Conservation (phyloP, 352 stramenopile species). For the Pythium diclinum region DNA sequence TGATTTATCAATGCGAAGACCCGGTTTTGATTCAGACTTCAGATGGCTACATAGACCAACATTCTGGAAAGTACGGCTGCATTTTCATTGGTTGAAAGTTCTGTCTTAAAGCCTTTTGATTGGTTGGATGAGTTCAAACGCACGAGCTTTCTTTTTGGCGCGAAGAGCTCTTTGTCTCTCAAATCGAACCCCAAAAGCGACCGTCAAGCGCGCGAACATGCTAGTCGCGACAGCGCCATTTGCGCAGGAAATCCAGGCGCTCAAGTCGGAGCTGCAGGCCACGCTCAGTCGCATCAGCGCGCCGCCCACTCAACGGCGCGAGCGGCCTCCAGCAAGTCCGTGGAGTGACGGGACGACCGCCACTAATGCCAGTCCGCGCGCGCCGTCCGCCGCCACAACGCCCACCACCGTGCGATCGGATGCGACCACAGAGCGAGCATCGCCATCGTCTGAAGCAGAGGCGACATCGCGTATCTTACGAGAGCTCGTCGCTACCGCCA, state of each 20-base stretch:
- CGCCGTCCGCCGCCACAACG: background rate
- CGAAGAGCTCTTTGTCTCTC: too few species aligned
- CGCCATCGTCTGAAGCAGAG: background rate
- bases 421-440: background rate
- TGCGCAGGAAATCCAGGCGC: conserved; percentile 49
- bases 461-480: conserved; percentile 11
- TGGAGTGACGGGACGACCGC: conserved; percentile 6
- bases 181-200: too few species aligned
- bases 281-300: conserved; percentile 33
- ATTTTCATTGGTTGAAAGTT: background rate
- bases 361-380: background rate
- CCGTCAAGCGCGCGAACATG: too few species aligned
- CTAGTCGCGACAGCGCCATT: conserved; percentile 18
- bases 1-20: too few species aligned
- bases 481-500: conserved; percentile 39
- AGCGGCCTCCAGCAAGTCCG: conserved; percentile 28
- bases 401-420: conserved; percentile 5
- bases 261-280: conserved; percentile 58
- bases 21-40: too few species aligned
- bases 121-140: too few species aligned
- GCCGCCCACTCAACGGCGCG: conserved; percentile 29
- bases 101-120: background rate
- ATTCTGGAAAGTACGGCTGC: background rate
- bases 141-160: too few species aligned
- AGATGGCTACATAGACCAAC: background rate